Evolutionary conservation across 2,329 filamentous ascomycete genomes (phyloP).

Genomic region (Colletotrichum sidae): DNA sequence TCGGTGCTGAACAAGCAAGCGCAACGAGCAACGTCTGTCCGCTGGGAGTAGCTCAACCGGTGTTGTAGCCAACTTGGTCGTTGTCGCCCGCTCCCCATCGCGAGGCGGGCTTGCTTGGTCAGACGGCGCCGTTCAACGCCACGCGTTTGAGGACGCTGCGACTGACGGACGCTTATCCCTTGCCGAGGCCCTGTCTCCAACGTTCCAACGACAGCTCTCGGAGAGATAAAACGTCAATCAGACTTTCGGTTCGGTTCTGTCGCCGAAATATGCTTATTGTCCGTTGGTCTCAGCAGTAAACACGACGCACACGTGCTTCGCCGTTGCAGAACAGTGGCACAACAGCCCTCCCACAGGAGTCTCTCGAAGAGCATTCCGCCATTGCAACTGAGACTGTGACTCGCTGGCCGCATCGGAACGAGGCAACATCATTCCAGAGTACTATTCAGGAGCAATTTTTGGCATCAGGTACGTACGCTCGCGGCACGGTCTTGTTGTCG

Average conservation of each 20-base stretch:
- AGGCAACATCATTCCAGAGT: background rate
- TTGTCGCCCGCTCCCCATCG: slow-evolving; percentile 5
- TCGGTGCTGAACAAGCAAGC: slow-evolving; percentile 30
- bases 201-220: slow-evolving; percentile 50
- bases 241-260: slow-evolving; percentile 29
- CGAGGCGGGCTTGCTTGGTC: background rate
- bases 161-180: slow-evolving; percentile 25
- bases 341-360: background rate
- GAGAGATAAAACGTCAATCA: slow-evolving; percentile 39
- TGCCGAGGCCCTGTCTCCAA: slow-evolving; percentile 16
- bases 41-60: slow-evolving; percentile 13
- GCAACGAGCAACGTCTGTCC: slow-evolving; percentile 3
- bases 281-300: slow-evolving; percentile 22
- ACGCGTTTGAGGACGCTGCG: slow-evolving; percentile 33
- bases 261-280: slow-evolving; percentile 36
- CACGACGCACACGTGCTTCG: slow-evolving; percentile 14
- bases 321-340: slow-evolving; percentile 28
- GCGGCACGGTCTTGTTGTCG: background rate
- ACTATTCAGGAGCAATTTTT: background rate
- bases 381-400: background rate
- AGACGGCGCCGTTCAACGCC: slow-evolving; percentile 34
- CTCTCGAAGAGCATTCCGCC: background rate
- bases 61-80: slow-evolving; percentile 16
- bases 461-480: slow-evolving; percentile 3
- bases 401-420: background rate